phyloP scores from a whole-genome alignment of 2,329 filamentous ascomycete species.

The Penicillium brevicompactum region DNA sequence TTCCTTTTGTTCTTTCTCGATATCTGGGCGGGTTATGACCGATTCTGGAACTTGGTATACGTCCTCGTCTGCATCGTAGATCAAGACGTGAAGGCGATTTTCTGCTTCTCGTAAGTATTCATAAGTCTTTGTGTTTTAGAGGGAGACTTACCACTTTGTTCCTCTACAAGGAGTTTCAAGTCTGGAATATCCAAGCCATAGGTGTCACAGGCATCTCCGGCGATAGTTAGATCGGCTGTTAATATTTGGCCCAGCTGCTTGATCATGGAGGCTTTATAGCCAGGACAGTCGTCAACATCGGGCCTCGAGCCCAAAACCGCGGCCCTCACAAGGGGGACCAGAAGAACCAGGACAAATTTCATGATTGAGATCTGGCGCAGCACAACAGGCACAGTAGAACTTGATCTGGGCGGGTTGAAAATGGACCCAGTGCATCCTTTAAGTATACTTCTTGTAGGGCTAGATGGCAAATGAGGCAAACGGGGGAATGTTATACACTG shows the following conservation, averaged over 20 bases:
- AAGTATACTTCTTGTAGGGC: not conserved
- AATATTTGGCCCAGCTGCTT: slow-evolving; percentile 50
- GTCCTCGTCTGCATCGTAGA: slow-evolving; percentile 68
- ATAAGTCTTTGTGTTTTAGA: not conserved
- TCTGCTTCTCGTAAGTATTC: slow-evolving; percentile 44
- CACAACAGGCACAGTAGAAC: slow-evolving; percentile 3
- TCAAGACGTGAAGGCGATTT: slow-evolving; percentile 72
- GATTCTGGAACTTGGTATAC: slow-evolving; percentile 75
- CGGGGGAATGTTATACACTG: not conserved
- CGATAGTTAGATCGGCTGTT: slow-evolving; percentile 70
- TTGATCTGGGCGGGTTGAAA: not conserved
- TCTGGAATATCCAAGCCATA: slow-evolving; percentile 61
- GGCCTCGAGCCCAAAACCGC: slow-evolving; percentile 22
- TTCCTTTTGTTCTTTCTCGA: slow-evolving; percentile 47
- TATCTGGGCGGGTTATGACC: slow-evolving; percentile 64
- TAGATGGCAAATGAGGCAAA: not conserved
- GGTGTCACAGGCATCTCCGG: slow-evolving; percentile 64
- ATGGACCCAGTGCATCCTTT: slow-evolving; percentile 4
- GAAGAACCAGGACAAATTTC: slow-evolving; percentile 28
- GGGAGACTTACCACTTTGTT: slow-evolving; percentile 56
- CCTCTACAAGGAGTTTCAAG: slow-evolving; percentile 62
- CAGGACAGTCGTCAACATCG: slow-evolving; percentile 33
- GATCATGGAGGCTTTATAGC: slow-evolving; percentile 42
- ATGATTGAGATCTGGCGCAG: slow-evolving; percentile 20
- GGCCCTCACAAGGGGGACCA: slow-evolving; percentile 33